These are phyloP conservation scores for Alternaria sp. DNA, from an alignment of 2,329 filamentous ascomycete genomes.

Conservation along the genomic window DNA sequence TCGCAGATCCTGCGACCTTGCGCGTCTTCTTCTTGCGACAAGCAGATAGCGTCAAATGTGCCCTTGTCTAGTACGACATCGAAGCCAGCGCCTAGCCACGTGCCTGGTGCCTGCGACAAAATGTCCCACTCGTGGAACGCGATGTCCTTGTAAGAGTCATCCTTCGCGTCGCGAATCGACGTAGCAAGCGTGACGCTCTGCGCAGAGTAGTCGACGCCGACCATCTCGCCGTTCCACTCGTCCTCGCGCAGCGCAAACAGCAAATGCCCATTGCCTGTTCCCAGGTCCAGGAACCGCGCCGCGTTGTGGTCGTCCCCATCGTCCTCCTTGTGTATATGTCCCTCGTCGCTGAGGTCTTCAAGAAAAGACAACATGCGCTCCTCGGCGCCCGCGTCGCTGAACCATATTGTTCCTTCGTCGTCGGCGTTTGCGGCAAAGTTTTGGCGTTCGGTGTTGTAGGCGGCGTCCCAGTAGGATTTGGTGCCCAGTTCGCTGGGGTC, in stretches of 20 bases:
- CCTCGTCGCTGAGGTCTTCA: slow-evolving; percentile 58
- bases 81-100: slow-evolving; percentile 73
- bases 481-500: slow-evolving; percentile 83
- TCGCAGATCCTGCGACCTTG: slow-evolving; percentile 71
- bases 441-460: slow-evolving; percentile 73
- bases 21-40: slow-evolving; percentile 64
- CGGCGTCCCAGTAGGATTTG: slow-evolving; percentile 69
- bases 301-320: slow-evolving; percentile 20
- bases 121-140: slow-evolving; percentile 63
- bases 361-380: slow-evolving; percentile 75
- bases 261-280: slow-evolving; percentile 92
- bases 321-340: slow-evolving; percentile 51
- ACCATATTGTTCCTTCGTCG: slow-evolving; percentile 93
- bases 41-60: slow-evolving; percentile 91
- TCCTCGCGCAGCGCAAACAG: slow-evolving; percentile 78
- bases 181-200: slow-evolving; percentile 76
- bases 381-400: slow-evolving; percentile 90
- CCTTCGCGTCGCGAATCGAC: slow-evolving; percentile 59
- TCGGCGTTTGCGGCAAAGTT: slow-evolving; percentile 75
- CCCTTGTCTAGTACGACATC: slow-evolving; percentile 97
- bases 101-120: slow-evolving; percentile 48
- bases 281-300: slow-evolving; percentile 77
- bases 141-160: slow-evolving; percentile 44
- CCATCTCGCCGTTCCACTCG: slow-evolving; percentile 72
- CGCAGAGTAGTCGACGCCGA: slow-evolving; percentile 88